Evolutionary conservation across 768 basidiomycete genomes (phyloP), one percentile per base, ranked within the genome.

Genomic region (Suillus ampliporus): DNA sequence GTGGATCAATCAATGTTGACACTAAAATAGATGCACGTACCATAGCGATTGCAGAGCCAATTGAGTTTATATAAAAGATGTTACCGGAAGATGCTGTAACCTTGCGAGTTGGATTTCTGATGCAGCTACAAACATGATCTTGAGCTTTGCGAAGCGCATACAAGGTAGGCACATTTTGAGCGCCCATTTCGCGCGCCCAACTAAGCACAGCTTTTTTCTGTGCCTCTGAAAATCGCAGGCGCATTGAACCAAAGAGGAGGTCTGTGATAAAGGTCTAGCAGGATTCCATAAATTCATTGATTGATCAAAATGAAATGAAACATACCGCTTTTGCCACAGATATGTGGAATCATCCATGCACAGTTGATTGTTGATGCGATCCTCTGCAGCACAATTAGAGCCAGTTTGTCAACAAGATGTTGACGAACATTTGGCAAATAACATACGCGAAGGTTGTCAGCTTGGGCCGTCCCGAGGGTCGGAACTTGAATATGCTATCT

Each of bases 171-270:
- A 77, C 70, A 43, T 69, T 66, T 7, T 54, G 58, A 13, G 73
- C 76, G 0, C 75, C 69, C 5, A 79, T 53, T 0, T 64, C 70
- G 23, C 64, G 72, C 4, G 69, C 76, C 73, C 72, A 79, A 0
- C 38, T 40, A 2, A 77, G 57, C 9, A 79, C 59, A 0, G 72
- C 72, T 13, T 48, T 61, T 60, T 78, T 66, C 51, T 78, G 76
- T 5, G 61, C 57, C 5, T 64, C 56, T 3, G 72, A 79, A 58
- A 79, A 78, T 15, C 67, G 62, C 0, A 77, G 63, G 15, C 57
- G 58, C 1, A 75, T 68, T 0, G 75, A 77, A 40, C 68, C 74
- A 59, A 78, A 78, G 5, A 78, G 62, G 10, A 77, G 53, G 35
- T 73, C 67, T 0, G 69, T 77, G 4, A 68, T 59, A 58, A 76